Conservation (phyloP, 2,329 filamentous ascomycete species). For the Hortaea werneckii region DNA sequence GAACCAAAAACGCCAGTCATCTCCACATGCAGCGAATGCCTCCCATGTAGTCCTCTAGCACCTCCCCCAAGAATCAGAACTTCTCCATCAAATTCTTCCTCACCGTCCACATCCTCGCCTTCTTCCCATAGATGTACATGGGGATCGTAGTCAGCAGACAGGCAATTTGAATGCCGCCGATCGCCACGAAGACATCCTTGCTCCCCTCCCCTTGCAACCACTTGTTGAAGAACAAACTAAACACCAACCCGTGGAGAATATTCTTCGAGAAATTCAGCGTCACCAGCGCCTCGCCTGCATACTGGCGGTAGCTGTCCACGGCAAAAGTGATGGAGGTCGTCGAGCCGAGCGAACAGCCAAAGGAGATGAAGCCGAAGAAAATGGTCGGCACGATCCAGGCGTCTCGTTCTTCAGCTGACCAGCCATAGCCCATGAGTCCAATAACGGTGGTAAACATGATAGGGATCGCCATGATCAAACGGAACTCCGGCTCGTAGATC, state of each 20-base stretch:
- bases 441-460: constrained; percentile 68
- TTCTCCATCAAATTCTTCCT: constrained; percentile 78
- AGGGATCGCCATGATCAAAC: constrained; percentile 76
- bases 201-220: constrained; percentile 72
- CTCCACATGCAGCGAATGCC: not conserved
- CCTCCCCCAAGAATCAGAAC: constrained; percentile 33
- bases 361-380: constrained; percentile 86
- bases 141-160: constrained; percentile 64
- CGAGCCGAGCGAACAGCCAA: constrained; percentile 80
- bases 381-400: constrained; percentile 85
- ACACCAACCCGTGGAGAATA: constrained; percentile 79
- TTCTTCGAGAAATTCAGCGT: constrained; percentile 95
- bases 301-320: constrained; percentile 86
- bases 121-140: constrained; percentile 90
- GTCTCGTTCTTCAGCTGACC: constrained; percentile 67
- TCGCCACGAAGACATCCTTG: constrained; percentile 67
- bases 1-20: not conserved
- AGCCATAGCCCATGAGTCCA: constrained; percentile 93
- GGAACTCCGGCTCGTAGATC: constrained; percentile 88
- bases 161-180: constrained; percentile 77
- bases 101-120: constrained; percentile 88
- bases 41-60: not conserved
- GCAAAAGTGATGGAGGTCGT: constrained; percentile 91
- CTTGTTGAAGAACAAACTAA: constrained; percentile 74
- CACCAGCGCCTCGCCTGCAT: constrained; percentile 86